phyloP scores from a whole-genome alignment of 441 rosid genomes.

The Populus hybrid region DNA sequence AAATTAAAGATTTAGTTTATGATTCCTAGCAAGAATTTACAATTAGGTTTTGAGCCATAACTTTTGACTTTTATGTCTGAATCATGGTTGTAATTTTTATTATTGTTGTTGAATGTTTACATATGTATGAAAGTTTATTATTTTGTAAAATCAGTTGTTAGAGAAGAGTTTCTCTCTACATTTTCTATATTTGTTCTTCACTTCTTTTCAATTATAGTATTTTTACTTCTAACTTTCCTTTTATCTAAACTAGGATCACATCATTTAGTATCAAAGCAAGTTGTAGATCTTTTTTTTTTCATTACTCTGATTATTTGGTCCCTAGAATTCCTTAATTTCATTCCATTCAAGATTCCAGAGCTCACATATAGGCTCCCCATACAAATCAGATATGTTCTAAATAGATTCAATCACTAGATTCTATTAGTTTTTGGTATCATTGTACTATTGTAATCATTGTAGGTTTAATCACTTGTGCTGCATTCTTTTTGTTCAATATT shows the following conservation, averaged over 20 bases:
- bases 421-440: no score
- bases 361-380: neutral
- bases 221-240: no score
- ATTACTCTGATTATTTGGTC: neutral
- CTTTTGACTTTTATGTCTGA: no score
- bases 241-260: neutral
- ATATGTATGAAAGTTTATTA: no score
- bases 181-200: no score
- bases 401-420: neutral
- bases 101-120: no score
- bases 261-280: no score
- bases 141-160: neutral
- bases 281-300: neutral
- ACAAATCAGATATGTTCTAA: neutral
- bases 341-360: neutral
- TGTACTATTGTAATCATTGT: no score
- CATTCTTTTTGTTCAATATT: no score
- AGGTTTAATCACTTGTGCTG: no score
- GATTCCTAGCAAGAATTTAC: neutral
- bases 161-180: neutral
- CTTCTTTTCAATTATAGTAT: no score
- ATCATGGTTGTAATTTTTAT: neutral
- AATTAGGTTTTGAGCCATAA: no score
- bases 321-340: neutral
- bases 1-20: neutral